These are phyloP conservation scores for Exutisphaerella laricina DNA, from an alignment of 2,329 filamentous ascomycete genomes.

Conservation along the genomic window DNA sequence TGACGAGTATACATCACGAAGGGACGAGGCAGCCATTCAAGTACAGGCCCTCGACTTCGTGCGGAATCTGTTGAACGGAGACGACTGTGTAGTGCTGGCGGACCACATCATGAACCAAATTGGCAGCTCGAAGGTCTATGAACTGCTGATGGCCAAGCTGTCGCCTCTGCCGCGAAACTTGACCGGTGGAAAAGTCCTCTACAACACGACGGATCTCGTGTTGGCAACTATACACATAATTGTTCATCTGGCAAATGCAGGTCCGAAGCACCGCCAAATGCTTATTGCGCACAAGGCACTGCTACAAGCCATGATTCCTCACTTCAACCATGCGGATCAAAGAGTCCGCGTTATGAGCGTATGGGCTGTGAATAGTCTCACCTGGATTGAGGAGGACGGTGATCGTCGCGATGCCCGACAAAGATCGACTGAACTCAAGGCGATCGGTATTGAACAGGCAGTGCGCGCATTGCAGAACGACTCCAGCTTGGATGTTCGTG, in stretches of 20 bases:
- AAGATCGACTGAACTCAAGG: slow-evolving; percentile 62
- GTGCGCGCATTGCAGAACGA: slow-evolving; percentile 45
- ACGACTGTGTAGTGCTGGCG: slow-evolving; percentile 63
- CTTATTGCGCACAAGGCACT: slow-evolving; percentile 72
- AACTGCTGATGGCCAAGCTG: slow-evolving; percentile 73
- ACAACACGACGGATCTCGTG: slow-evolving; percentile 58
- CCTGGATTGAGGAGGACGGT: slow-evolving; percentile 68
- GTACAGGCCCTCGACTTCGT: slow-evolving; percentile 88
- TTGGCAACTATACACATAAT: slow-evolving; percentile 74
- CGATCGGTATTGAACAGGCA: slow-evolving; percentile 47
- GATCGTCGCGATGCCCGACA: slow-evolving; percentile 62
- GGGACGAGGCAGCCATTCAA: slow-evolving; percentile 78
- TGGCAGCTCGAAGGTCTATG: slow-evolving; percentile 71
- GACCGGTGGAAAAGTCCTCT: slow-evolving; percentile 34
- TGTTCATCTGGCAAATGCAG: slow-evolving; percentile 80
- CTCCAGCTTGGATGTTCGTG: slow-evolving; percentile 71
- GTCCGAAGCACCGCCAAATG: slow-evolving; percentile 69
- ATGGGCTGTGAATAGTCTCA: slow-evolving; percentile 80
- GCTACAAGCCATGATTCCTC: slow-evolving; percentile 64
- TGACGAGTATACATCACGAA: slow-evolving; percentile 58
- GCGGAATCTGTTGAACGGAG: slow-evolving; percentile 75
- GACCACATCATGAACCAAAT: slow-evolving; percentile 74
- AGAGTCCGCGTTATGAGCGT: slow-evolving; percentile 73
- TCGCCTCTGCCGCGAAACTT: slow-evolving; percentile 37
- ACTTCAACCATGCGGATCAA: slow-evolving; percentile 66